A percentile compares a stretch with the other conserved stretches of the same genome.
phyloP scores from a whole-genome alignment of 805 yeast species.

The Clavispora vitiphila region DNA sequence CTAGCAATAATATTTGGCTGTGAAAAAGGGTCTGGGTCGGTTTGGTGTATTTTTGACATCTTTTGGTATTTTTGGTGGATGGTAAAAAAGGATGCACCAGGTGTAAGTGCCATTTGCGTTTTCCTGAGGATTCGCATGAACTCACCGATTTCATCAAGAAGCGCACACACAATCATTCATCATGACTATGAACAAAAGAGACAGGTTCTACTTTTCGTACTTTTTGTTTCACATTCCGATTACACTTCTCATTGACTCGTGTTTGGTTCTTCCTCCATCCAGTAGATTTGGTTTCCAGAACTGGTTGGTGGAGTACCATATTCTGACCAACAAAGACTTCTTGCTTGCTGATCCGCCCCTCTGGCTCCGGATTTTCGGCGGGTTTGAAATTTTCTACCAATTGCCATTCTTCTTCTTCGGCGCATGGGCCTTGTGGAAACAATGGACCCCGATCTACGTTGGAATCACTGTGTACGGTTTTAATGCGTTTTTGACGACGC shows the following conservation, averaged over 20 bases:
- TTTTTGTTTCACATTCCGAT: conserved; percentile 68
- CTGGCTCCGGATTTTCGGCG: conserved; percentile 73
- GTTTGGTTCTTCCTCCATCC: conserved; percentile 57
- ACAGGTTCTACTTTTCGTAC: conserved; percentile 46
- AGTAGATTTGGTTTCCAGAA: conserved; percentile 47
- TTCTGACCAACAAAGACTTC: conserved; percentile 64
- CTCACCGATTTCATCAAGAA: neutral
- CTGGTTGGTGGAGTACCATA: conserved; percentile 52
- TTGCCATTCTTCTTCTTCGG: conserved; percentile 67
- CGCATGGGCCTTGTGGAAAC: conserved; percentile 19
- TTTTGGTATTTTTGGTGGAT: neutral
- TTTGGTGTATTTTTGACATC: too few relatives aligned
- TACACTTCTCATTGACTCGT: conserved; percentile 70
- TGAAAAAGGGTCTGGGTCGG: too few relatives aligned
- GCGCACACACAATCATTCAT: too few relatives aligned
- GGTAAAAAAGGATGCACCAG: neutral
- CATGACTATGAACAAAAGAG: conserved; percentile 18
- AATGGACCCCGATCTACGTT: conserved; percentile 15
- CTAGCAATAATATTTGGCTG: too few relatives aligned
- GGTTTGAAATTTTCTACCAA: conserved; percentile 70
- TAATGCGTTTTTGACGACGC: conserved; percentile 78
- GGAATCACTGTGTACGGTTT: conserved; percentile 65
- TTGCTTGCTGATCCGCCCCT: conserved; percentile 52
- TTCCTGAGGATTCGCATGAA: neutral
- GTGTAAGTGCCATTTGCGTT: neutral